Evolutionary conservation across 345 rosid species (phyloP).

Genomic region (Eutrema japonicum): DNA sequence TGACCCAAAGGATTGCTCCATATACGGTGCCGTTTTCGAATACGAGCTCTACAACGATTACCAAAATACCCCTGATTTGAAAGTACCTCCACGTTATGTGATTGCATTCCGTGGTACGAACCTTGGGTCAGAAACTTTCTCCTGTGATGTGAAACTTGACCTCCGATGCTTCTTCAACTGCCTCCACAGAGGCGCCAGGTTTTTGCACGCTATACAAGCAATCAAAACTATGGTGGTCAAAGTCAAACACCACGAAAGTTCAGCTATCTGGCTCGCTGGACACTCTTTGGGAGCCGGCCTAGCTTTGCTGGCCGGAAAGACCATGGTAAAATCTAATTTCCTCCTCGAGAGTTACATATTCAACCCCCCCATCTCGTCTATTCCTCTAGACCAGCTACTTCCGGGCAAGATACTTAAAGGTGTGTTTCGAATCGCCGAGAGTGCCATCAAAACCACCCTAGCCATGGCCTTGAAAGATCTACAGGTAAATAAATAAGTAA

Average conservation of each 20-base stretch:
- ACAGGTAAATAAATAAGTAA: not conserved
- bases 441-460: constrained; percentile 52
- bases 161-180: constrained; percentile 40
- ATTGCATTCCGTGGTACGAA: constrained; percentile 68
- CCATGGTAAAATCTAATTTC: constrained; percentile 41
- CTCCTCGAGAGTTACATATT: constrained; percentile 54
- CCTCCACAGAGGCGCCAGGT: constrained; percentile 51
- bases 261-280: constrained; percentile 61
- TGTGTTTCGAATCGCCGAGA: constrained; percentile 44
- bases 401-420: constrained; percentile 44
- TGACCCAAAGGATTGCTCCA: constrained; percentile 49
- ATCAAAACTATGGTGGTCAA: constrained; percentile 33
- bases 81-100: constrained; percentile 50
- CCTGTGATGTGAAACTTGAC: constrained; percentile 47
- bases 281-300: constrained; percentile 71
- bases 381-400: constrained; percentile 50
- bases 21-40: constrained; percentile 64
- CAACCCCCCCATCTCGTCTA: constrained; percentile 62
- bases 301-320: constrained; percentile 61
- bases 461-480: constrained; percentile 22
- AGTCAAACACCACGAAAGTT: not conserved
- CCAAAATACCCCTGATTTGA: not conserved
- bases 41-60: not conserved
- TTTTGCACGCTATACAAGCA: constrained; percentile 49
- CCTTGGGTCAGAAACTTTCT: constrained; percentile 28